Evolutionary conservation across 75 land plant species (phyloP), one percentile per base, ranked within the genome.

Genomic region (Cryptomeria japonica): DNA sequence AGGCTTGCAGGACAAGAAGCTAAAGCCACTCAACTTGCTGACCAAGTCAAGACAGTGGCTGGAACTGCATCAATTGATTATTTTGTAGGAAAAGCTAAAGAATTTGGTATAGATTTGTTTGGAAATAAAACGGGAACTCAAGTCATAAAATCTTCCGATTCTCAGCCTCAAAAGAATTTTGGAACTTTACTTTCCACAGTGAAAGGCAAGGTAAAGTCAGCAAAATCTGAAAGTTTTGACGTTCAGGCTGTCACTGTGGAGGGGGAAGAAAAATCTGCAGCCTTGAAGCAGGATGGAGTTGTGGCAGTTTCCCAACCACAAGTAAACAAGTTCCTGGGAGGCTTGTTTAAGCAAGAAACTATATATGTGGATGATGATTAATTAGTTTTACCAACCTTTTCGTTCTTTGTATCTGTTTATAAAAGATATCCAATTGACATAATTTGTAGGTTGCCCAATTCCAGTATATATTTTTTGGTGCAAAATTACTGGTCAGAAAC

Each of bases 281-380:
- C 68, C 47, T 38, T 89, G 89, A 80, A 70, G 84, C 42, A 88
- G 87, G 46, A 84, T 53, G 42, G 82, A 75, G 10, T 64, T 64
- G 77, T 72, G 72, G 64, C 58, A 34, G 83, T 86, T 89, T 46
- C 84, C 76, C 53, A 87, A 79, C 88, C 88, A 49, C 90, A 91
- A 86, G 87, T 89, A 70, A 94, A 89, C 87, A 90, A 91, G 13
- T 89, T 94, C n/a, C 93, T 94, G 86, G 99, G 97, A 61, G 95
- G 95, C 49, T 84, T 95, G 84, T 96, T 97, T 86, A 88, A 90
- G 86, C 95, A 97, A 87, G 99, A 96, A 73, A 94, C 97, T 15
- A 91, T 97, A 44, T 97, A 95, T 87, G 88, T 96, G 47, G 97
- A 96, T 86, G 98, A 96, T 89, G 97, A 96, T 18, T 96, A 88